Evolutionary conservation across 768 basidiomycete genomes (phyloP).

Genomic region (Artomyces pyxidatus): DNA sequence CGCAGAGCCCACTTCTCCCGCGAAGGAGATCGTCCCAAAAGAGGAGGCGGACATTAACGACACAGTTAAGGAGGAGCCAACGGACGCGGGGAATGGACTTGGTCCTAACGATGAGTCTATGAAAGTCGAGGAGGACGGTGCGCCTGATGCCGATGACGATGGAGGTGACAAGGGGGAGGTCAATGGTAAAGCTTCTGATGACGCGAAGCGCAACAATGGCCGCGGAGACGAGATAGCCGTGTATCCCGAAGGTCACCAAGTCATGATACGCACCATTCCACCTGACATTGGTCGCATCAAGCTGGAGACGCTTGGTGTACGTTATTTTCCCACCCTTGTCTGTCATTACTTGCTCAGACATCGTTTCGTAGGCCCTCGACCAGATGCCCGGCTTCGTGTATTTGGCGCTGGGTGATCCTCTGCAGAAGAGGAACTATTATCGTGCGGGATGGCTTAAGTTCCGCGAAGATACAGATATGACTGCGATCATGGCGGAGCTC

Average conservation of each 20-base stretch:
- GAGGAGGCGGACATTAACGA: conserved; percentile 27
- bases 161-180: conserved; percentile 48
- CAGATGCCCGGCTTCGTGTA: conserved; percentile 79
- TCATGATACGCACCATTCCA: conserved; percentile 93
- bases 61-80: conserved; percentile 30
- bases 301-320: conserved; percentile 69
- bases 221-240: conserved; percentile 54
- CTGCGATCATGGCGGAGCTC: conserved; percentile 58
- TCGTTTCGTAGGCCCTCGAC: conserved; percentile 51
- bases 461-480: conserved; percentile 77
- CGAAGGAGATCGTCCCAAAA: conserved; percentile 44
- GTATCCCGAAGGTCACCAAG: conserved; percentile 73
- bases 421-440: conserved; percentile 90
- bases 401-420: conserved; percentile 84
- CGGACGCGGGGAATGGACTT: conserved; percentile 17
- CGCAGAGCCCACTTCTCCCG: conserved; percentile 36
- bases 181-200: conserved; percentile 45
- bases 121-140: conserved; percentile 74
- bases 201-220: conserved; percentile 41
- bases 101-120: conserved; percentile 47
- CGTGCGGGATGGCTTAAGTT: conserved; percentile 93
- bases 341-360: conserved; percentile 7
- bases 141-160: conserved; percentile 67
- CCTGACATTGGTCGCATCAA: conserved; percentile 87
- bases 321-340: conserved; percentile 5